Evolutionary conservation across 768 basidiomycete species (phyloP), one percentile per base, ranked within the genome.

Genomic region (Mycena belliarum): DNA sequence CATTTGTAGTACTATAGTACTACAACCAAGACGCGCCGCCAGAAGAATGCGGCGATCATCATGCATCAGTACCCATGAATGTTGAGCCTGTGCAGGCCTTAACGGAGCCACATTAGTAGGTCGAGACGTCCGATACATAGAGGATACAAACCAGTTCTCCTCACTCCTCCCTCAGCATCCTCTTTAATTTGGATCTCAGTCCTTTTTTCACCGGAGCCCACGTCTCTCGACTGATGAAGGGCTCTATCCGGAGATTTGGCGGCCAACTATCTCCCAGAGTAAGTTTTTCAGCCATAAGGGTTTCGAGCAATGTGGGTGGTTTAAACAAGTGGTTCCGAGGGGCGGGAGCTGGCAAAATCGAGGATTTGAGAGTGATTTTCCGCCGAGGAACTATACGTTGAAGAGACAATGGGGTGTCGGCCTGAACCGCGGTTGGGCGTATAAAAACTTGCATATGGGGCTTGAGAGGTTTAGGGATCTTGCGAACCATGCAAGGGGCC

Each of bases 181-280:
- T 66, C 64, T 75, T 81, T 60, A 82, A 55, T 55, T 73, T 72
- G 38, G 69, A 66, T 45, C 76, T 65, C 6, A 78, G 60, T 2
- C 73, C 73, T 28, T 69, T 70, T 20, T 73, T 73, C 0, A 79
- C 74, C 23, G 75, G 73, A 37, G 71, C 71, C 46, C 80, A 77
- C 18, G 68, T 71, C 40, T 68, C 69, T 64, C 70, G 76, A 35
- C 70, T 70, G 45, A 80, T 61, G 41, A 75, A 57, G 2, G 79
- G 76, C 63, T 84, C 82, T 38, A 83, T 76, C 35, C 82, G 79
- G 44, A 83, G 70, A 51, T 83, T 83, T 25, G 68, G 59, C 3
- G 82, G 82, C 70, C 75, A 83, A n/a, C 62, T 61, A 11, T 66
- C 66, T 4, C 77, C 78, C 0, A 73, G 69, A 26, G 71, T 71